Evolutionary conservation across 352 stramenopile species (phyloP).

Genomic region (Nothophytophthora sp.): DNA sequence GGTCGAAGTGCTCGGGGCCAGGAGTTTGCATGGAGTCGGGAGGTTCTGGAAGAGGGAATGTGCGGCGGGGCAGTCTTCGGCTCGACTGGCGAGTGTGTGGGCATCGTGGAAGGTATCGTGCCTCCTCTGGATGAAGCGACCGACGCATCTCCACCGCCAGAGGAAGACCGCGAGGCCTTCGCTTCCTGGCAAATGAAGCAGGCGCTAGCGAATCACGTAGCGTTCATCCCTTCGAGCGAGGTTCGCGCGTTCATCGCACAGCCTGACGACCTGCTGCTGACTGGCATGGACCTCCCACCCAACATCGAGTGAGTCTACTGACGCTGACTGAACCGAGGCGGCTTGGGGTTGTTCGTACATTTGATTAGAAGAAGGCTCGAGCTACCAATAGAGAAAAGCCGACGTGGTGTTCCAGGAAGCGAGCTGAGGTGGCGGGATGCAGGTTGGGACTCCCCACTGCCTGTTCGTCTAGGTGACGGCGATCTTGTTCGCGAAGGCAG

Average conservation of each 20-base stretch:
- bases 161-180: constrained; percentile 23
- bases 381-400: too few species aligned
- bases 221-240: constrained; percentile 58
- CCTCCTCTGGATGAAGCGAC: constrained; percentile 35
- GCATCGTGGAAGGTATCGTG: constrained; percentile 81
- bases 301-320: constrained; percentile 15
- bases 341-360: constrained; percentile 11
- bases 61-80: constrained; percentile 71
- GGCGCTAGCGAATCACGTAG: constrained; percentile 71
- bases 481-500: constrained; percentile 86
- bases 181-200: constrained; percentile 56
- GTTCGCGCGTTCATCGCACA: constrained; percentile 51
- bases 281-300: constrained; percentile 33
- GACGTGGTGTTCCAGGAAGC: too few species aligned
- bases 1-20: constrained; percentile 58
- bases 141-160: constrained; percentile 14
- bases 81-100: constrained; percentile 45
- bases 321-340: not conserved
- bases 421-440: too few species aligned
- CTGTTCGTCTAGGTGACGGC: constrained; percentile 63
- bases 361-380: constrained; percentile 27
- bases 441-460: too few species aligned
- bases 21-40: constrained; percentile 73
- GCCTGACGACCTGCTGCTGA: constrained; percentile 27
- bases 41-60: constrained; percentile 82